Evolutionary conservation across 2,329 filamentous ascomycete species (phyloP).

Genomic region (Harringtonia lauricola): DNA sequence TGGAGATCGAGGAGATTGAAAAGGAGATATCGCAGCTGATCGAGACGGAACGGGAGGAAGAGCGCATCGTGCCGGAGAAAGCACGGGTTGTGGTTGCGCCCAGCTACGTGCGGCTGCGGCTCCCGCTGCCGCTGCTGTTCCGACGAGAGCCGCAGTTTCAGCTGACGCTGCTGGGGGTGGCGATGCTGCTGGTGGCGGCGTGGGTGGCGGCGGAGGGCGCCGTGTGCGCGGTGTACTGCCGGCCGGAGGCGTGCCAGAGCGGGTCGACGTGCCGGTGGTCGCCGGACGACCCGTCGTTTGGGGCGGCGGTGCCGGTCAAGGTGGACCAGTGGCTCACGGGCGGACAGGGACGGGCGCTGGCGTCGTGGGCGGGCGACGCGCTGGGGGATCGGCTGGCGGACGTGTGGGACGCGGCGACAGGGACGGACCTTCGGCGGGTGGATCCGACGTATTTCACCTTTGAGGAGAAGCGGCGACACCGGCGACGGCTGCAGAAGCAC

Average conservation of each 20-base stretch:
- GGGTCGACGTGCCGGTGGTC: constrained; percentile 40
- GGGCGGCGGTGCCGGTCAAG: constrained; percentile 49
- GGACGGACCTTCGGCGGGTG: constrained; percentile 31
- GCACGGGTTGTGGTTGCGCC: too few species aligned
- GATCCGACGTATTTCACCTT: constrained; percentile 33
- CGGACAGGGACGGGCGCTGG: constrained; percentile 32
- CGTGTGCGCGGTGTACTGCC: constrained; percentile 44
- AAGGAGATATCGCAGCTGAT: too few species aligned
- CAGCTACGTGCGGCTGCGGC: constrained; percentile 26
- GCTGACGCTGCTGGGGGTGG: constrained; percentile 36
- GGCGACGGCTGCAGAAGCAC: constrained; percentile 38
- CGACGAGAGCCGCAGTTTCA: constrained; percentile 29
- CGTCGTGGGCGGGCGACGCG: constrained; percentile 28
- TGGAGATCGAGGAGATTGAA: neutral
- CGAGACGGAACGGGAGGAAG: constrained; percentile 18
- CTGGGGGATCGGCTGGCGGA: constrained; percentile 37
- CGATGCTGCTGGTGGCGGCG: constrained; percentile 29
- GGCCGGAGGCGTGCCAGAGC: constrained; percentile 33
- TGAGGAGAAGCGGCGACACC: constrained; percentile 34
- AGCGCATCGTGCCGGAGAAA: neutral
- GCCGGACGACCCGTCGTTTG: constrained; percentile 47
- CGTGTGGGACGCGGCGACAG: constrained; percentile 30
- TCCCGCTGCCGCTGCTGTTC: constrained; percentile 38
- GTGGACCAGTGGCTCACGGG: constrained; percentile 49
- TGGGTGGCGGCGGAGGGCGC: constrained; percentile 45